A percentile compares a stretch with the other conserved stretches of the same genome.
phyloP scores from a whole-genome alignment of 371 early-diverging fungal species.

The Syncephalastrum contaminatum region DNA sequence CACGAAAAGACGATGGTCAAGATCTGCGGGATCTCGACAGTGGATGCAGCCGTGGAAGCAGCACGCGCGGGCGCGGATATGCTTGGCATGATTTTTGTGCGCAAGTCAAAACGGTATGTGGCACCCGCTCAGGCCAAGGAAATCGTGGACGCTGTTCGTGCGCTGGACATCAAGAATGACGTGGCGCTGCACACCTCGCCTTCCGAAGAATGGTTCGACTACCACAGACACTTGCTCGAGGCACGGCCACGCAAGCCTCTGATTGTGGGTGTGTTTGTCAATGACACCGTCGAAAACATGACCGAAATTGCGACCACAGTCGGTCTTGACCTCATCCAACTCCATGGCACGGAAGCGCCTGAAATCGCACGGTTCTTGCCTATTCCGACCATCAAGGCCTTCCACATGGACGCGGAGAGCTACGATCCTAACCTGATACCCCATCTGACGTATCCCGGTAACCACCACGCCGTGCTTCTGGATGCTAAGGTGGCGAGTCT shows the following conservation, averaged over 20 bases:
- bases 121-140: conserved; percentile 55
- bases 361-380: conserved; percentile 67
- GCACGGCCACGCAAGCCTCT: conserved; percentile 64
- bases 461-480: conserved; percentile 66
- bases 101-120: conserved; percentile 64
- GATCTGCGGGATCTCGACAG: conserved; percentile 86
- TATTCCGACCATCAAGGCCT: conserved; percentile 86
- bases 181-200: neutral
- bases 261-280: conserved; percentile 92
- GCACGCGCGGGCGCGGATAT: conserved; percentile 84
- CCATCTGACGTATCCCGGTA: conserved; percentile 50
- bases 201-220: conserved; percentile 58
- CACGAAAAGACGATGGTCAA: conserved; percentile 65
- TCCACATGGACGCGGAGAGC: conserved; percentile 69
- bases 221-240: conserved; percentile 48
- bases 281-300: conserved; percentile 79
- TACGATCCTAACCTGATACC: conserved; percentile 38
- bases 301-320: conserved; percentile 59
- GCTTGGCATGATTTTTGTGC: conserved; percentile 90
- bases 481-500: conserved; percentile 64
- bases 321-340: conserved; percentile 88
- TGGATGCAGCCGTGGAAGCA: conserved; percentile 80
- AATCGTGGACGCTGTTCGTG: conserved; percentile 66
- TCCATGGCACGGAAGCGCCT: conserved; percentile 84
- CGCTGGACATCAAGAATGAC: conserved; percentile 20